Evolutionary conservation across 129 eudicot genomes (phyloP).

Genomic region (Heracleum sosnowskyi): DNA sequence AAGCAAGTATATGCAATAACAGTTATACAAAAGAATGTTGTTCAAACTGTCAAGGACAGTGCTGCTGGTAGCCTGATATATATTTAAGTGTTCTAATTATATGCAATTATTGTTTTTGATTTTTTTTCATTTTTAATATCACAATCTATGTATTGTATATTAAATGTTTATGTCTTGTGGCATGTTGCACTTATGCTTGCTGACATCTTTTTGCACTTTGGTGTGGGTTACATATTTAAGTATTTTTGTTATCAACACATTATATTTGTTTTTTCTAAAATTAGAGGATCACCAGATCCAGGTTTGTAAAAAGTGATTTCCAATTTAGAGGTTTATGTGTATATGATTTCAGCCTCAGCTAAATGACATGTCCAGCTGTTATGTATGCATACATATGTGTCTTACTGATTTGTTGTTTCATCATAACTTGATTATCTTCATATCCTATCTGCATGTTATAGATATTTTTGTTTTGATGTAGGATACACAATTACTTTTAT

Average conservation of each 20-base stretch:
- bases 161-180: not conserved
- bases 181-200: not conserved
- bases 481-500: slow-evolving; percentile 81
- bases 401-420: not conserved
- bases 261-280: not conserved
- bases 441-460: not conserved
- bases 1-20: not conserved
- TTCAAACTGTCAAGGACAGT: not conserved
- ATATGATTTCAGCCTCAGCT: not conserved
- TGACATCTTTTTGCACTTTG: not conserved
- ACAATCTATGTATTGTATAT: not conserved
- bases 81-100: not conserved
- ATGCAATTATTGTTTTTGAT: too few species aligned
- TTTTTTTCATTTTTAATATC: not conserved
- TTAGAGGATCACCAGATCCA: not conserved
- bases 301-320: not conserved
- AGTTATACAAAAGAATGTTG: not conserved
- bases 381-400: not conserved
- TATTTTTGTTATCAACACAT: too few species aligned
- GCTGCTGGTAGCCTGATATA: not conserved
- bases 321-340: not conserved
- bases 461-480: slow-evolving; percentile 4
- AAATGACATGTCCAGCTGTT: not conserved
- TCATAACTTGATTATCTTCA: not conserved
- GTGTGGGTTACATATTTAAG: not conserved